These are phyloP conservation scores for Trichophyton benhamiae DNA, from an alignment of 2,329 filamentous ascomycete species.

Conservation along the genomic window DNA sequence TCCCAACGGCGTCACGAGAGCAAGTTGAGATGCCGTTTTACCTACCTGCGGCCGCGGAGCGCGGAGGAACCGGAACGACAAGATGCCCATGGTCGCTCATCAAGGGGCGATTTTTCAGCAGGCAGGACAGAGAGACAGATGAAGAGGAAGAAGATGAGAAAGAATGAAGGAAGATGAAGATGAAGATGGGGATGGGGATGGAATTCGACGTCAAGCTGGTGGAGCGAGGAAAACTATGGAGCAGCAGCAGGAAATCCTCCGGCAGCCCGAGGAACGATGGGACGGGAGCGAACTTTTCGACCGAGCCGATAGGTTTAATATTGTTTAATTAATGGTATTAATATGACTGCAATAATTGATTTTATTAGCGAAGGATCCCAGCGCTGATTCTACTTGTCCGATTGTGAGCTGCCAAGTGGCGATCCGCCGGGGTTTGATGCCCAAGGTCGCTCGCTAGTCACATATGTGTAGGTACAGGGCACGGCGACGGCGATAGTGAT, in stretches of 20 bases:
- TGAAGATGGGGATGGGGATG: background rate
- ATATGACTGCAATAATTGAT: background rate
- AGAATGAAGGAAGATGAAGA: background rate
- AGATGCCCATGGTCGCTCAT: conserved; percentile 24
- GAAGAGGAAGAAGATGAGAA: background rate
- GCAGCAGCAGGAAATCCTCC: background rate
- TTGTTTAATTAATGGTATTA: no score
- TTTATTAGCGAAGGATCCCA: background rate
- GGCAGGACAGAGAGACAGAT: background rate
- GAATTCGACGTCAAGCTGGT: background rate
- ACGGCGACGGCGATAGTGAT: no score
- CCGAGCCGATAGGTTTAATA: background rate
- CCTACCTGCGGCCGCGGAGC: conserved; percentile 39
- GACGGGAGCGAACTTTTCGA: background rate
- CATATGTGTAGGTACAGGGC: background rate
- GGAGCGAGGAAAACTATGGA: background rate
- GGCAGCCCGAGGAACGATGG: background rate
- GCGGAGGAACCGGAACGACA: conserved; percentile 31
- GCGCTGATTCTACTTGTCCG: background rate
- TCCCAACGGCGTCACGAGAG: conserved; percentile 1
- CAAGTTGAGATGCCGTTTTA: conserved; percentile 2
- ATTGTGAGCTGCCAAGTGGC: background rate
- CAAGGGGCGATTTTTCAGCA: background rate
- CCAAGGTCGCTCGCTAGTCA: background rate
- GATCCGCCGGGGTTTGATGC: background rate